phyloP scores from a whole-genome alignment of 768 basidiomycete species.

The Amanita brunnescens region DNA sequence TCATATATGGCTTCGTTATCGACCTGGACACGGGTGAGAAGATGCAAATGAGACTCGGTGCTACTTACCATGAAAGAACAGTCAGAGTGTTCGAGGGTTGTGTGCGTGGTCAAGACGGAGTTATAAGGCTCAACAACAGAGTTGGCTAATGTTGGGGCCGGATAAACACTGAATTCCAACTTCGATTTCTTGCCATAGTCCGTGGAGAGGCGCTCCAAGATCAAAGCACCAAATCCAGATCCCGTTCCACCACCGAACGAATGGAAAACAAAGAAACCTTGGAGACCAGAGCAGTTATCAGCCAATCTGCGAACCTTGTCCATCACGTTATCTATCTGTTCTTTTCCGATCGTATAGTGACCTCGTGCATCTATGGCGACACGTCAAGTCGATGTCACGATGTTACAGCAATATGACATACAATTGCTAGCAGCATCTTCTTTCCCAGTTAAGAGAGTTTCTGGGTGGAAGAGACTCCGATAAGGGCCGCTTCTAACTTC shows the following conservation, averaged over 20 bases:
- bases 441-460: conserved; percentile 96
- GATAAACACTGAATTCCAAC: conserved; percentile 97
- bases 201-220: conserved; percentile 92
- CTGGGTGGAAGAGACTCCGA: conserved; percentile 97
- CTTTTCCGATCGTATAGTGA: conserved; percentile 98
- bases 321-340: conserved; percentile 94
- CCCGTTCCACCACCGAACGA: conserved; percentile 99
- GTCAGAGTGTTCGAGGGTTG: conserved; percentile 99
- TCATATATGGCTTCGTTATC: conserved; percentile 99
- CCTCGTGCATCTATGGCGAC: conserved; percentile 81
- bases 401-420: conserved; percentile 25
- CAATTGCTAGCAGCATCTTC: conserved; percentile 99
- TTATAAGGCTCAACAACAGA: conserved; percentile 99
- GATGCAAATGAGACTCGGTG: background rate
- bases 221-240: conserved; percentile 96
- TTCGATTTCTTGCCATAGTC: conserved; percentile 99
- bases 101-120: conserved; percentile 95
- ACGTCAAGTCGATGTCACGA: background rate
- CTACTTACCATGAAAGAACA: conserved; percentile 93
- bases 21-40: conserved; percentile 39
- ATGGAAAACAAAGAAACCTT: conserved; percentile 99
- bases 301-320: conserved; percentile 95
- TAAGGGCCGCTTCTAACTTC: conserved; percentile 95
- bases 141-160: conserved; percentile 87
- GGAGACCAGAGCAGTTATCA: conserved; percentile 96